A percentile compares a stretch with the other conserved stretches of the same genome.
phyloP scores from a whole-genome alignment of 148 eudicot genomes.

The Rhododendron griersonianum region DNA sequence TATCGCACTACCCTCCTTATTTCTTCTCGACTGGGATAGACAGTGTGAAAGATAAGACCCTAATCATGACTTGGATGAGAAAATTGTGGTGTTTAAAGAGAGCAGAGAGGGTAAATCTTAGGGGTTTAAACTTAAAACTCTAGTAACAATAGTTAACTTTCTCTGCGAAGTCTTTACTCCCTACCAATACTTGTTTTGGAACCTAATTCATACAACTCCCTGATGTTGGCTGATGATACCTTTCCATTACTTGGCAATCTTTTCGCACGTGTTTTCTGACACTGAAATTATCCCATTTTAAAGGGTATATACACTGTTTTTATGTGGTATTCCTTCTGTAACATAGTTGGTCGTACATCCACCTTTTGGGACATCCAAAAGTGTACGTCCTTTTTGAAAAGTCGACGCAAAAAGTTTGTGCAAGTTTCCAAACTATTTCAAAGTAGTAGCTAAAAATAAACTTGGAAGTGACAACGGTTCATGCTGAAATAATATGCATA shows the following conservation, averaged over 20 bases:
- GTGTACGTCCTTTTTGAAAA: background rate
- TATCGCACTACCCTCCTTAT: background rate
- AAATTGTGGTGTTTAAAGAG: background rate
- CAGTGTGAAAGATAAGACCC: background rate
- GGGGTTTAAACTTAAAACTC: background rate
- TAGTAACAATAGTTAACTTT: background rate
- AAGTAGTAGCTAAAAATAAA: background rate
- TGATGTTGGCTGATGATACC: background rate
- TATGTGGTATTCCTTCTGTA: background rate
- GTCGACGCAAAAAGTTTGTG: background rate
- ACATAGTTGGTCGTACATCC: background rate
- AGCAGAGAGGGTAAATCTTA: background rate
- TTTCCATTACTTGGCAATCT: background rate
- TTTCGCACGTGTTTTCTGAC: background rate
- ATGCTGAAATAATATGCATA: background rate
- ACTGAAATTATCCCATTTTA: background rate
- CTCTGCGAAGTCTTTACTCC: background rate
- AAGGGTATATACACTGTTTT: background rate
- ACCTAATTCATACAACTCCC: background rate
- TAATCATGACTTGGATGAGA: background rate
- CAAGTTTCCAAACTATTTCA: background rate
- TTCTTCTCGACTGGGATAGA: background rate
- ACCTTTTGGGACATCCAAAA: background rate
- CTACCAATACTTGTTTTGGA: background rate
- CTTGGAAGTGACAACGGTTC: background rate